Evolutionary conservation across 2,329 filamentous ascomycete genomes (phyloP), one percentile per base, ranked within the genome.

Genomic region (Hansfordia pulvinata): DNA sequence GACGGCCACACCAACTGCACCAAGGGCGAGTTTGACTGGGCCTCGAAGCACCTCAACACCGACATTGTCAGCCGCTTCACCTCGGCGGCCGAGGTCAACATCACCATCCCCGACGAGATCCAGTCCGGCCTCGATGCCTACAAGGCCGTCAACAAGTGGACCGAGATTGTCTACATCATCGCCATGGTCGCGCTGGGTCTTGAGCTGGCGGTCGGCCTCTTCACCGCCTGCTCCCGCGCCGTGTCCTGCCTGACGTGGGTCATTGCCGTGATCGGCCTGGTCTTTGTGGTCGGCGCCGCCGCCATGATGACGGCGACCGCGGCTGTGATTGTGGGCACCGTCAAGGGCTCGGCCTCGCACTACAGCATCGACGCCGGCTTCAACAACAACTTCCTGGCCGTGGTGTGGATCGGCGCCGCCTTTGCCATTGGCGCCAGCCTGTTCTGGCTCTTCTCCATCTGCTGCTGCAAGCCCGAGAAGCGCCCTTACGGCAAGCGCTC

Each of bases 401-500:
- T 74, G 12, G 70, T 79, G 41, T 94, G 86, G 83, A 62, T 96
- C 33, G 76, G 76, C 22, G 76, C 77, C 20, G 80, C 70, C 16
- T 85, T 92, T 47, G 76, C 78, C 34, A 48, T 90, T 18, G 81
- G 53, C 21, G 77, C 79, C 6, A 72, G 70, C 36, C 56, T 93
- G 47, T 94, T 96, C 76, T 96, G 90, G 88, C 59, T 86, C 46
- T 72, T 92, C 52, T 83, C 76, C 52, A 69, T 80, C 44, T 96
- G 88, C 76, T 96, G 86, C 72, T 93, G 86, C 64, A 74, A 69
- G 30, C 54, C 59, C 40, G 82, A 83, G 37, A 52, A 48, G 40
- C 50, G 49, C 35, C 34, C 42, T 24, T 40, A 48, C 36, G 28
- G 35, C 34, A 46, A 37, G 21, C 33, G 38, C 30, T 30, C 36